These are phyloP conservation scores for Fusarium kyushuense DNA, from an alignment of 2,329 filamentous ascomycete genomes.

Conservation along the genomic window DNA sequence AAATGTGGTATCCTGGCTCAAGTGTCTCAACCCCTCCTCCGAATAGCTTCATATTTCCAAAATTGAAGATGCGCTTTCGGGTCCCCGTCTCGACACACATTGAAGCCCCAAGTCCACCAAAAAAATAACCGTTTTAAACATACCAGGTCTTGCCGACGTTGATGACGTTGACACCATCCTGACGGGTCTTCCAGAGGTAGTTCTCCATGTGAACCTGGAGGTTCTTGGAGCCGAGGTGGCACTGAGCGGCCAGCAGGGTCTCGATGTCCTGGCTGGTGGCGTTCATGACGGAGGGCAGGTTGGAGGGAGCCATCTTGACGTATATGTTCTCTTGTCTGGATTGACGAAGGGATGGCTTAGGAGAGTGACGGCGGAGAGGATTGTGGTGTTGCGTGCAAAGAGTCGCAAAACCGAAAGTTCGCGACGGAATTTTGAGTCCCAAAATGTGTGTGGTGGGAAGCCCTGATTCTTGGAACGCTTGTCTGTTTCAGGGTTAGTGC, in stretches of 20 bases:
- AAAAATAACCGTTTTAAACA: constrained; percentile 48
- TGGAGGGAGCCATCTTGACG: constrained; percentile 92
- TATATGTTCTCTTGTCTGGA: constrained; percentile 49
- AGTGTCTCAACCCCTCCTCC: constrained; percentile 34
- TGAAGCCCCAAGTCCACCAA: constrained; percentile 3
- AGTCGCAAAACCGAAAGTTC: constrained; percentile 57
- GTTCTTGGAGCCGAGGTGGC: constrained; percentile 98
- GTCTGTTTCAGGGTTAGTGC: constrained; percentile 38
- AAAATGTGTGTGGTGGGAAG: constrained; percentile 57
- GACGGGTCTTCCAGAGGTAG: constrained; percentile 99
- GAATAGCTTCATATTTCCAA: constrained; percentile 29
- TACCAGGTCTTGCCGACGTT: constrained; percentile 99
- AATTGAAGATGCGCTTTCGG: neutral
- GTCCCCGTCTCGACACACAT: neutral
- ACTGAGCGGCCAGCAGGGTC: constrained; percentile 97
- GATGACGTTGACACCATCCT: constrained; percentile 97
- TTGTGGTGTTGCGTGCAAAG: constrained; percentile 47
- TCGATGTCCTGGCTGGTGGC: constrained; percentile 98
- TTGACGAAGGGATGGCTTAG: constrained; percentile 47
- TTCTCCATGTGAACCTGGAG: constrained; percentile 99
- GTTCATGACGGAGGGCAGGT: constrained; percentile 96
- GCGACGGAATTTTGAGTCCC: constrained; percentile 53
- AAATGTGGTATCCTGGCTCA: constrained; percentile 37
- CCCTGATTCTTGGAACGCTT: constrained; percentile 51
- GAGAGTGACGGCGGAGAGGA: constrained; percentile 46